phyloP scores from a whole-genome alignment of 2,329 filamentous ascomycete species.

The Fusarium napiforme region DNA sequence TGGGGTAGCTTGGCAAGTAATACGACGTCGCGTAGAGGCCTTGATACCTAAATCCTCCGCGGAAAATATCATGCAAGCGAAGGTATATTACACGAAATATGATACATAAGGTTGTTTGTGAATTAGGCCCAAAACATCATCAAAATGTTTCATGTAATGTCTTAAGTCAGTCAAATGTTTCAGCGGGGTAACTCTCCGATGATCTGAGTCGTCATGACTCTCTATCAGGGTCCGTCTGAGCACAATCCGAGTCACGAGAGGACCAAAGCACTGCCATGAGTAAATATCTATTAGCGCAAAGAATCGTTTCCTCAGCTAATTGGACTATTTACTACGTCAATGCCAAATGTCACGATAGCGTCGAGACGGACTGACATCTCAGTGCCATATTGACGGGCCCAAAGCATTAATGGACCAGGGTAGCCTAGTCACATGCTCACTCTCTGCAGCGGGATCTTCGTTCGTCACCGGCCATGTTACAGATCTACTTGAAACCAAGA shows the following conservation, averaged over 20 bases:
- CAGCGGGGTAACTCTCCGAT: background rate
- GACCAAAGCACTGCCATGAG: background rate
- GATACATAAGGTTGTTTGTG: background rate
- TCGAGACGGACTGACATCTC: background rate
- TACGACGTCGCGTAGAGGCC: background rate
- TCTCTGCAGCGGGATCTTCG: background rate
- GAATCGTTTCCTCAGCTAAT: background rate
- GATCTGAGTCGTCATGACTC: background rate
- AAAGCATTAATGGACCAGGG: background rate
- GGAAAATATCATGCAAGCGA: background rate
- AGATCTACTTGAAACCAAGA: background rate
- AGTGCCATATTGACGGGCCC: background rate
- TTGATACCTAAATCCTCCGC: background rate
- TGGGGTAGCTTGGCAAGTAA: background rate
- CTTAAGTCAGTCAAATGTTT: background rate
- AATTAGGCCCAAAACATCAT: background rate
- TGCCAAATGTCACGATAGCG: background rate
- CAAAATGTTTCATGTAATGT: background rate
- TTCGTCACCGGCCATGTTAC: background rate
- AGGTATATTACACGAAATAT: background rate
- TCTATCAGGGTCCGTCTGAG: background rate
- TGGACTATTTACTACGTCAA: background rate
- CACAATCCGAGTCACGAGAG: background rate
- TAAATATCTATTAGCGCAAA: background rate
- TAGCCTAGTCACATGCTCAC: background rate